Evolutionary conservation across 768 basidiomycete genomes (phyloP), one percentile per base, ranked within the genome.

Genomic region (Melanogaster broomeanus): DNA sequence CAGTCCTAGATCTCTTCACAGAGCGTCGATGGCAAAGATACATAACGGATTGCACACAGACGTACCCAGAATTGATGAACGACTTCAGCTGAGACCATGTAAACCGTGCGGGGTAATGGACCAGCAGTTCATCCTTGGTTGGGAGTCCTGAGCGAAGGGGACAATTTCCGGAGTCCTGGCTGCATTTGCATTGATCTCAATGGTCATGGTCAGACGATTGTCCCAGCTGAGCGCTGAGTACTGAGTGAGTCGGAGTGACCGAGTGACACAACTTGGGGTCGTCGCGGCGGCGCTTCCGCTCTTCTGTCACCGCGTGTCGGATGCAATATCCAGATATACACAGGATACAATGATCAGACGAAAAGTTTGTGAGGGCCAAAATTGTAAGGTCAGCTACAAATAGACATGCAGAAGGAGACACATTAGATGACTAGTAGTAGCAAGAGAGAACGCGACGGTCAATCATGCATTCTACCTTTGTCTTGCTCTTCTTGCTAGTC

Each of bases 21-120:
- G 21, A 6, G 3, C 6, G 25, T 49, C 42, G 25, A 53, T 25
- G 25, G 4, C 8, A n/a, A 25, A 4, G 21, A 21, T 10, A 13
- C 12, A 33, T 12, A 25, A 34, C 25, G 12, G 24, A 25, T 21
- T 11, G 47, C 18, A 18, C 31, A 21, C 8, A 19, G 44, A 62
- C 74, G 38, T 65, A 88, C 88, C 89, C 89, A 50, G 89, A 88
- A 62, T 85, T 88, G 43, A 92, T 76, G 56, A 92, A 90, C 4
- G 82, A 78, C 71, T 84, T 90, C 24, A 92, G 70, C 63, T 92
- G 83, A 9, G 67, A 56, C 87, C 88, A 92, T 0, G 88, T 87
- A 57, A 90, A 90, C 55, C 79, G 83, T 5, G 85, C 76, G 13
- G 89, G 89, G 61, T 92, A 92, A 62, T 88, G 70, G 1, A 69